Percentiles rank a stretch among this genome's conserved stretches.
These are phyloP conservation scores for Kodamaea arcana DNA, from an alignment of 1,139 yeast species.

Conservation along the genomic window DNA sequence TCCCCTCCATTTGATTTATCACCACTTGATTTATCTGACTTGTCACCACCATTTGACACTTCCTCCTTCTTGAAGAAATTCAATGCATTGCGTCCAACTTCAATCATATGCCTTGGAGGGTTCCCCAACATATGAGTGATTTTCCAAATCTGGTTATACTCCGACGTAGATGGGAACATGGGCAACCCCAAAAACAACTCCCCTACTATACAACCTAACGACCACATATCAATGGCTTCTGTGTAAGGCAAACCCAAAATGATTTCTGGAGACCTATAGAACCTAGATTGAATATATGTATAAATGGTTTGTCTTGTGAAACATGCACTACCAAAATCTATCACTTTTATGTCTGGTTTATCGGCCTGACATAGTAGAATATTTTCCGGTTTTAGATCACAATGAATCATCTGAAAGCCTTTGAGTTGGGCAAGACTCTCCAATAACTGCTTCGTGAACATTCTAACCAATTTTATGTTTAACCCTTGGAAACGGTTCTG, in stretches of 20 bases:
- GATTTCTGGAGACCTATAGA: conserved; percentile 95
- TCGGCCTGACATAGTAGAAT: conserved; percentile 78
- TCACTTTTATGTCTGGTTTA: conserved; percentile 83
- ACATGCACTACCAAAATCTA: conserved; percentile 97
- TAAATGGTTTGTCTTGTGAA: conserved; percentile 85
- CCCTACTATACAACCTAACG: conserved; percentile 93
- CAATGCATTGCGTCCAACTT: conserved; percentile 81
- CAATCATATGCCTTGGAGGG: conserved; percentile 96
- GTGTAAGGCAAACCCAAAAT: conserved; percentile 87
- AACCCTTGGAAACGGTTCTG: conserved; percentile 94
- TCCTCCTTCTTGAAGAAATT: conserved; percentile 59
- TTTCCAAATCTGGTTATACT: conserved; percentile 82
- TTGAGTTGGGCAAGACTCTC: conserved; percentile 79
- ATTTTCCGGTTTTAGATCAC: conserved; percentile 96
- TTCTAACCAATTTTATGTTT: conserved; percentile 72
- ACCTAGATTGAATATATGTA: conserved; percentile 92
- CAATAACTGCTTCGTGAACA: conserved; percentile 73
- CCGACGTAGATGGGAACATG: conserved; percentile 91
- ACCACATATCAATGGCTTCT: conserved; percentile 97
- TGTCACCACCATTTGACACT: too few species aligned
- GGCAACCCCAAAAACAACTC: conserved; percentile 92
- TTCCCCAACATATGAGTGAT: conserved; percentile 78
- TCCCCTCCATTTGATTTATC: too few species aligned
- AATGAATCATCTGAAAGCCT: conserved; percentile 82
- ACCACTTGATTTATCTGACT: too few species aligned